Base-by-base conservation (phyloP, 495 filamentous ascomycete species). In the Xylaria venustula region DNA sequence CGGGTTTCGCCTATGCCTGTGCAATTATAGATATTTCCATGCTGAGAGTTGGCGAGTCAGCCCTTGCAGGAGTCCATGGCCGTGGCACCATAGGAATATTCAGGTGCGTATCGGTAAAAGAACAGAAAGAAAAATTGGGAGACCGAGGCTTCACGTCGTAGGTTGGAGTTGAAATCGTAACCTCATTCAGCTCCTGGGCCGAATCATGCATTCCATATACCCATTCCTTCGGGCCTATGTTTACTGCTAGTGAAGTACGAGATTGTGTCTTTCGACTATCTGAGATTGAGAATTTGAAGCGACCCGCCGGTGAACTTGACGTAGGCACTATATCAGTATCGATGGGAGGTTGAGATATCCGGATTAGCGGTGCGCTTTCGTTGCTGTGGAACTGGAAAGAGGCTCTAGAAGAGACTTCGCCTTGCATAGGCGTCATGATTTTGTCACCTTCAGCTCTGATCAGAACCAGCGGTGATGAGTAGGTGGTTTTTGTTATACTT, bases 21-120 rank as follows among this genome's bases (percentile, higher is more conserved):
- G 51, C 41, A 23, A 20, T 42, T n/a, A 17, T 6, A 12, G 23
- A 14, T 9, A 41, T 28, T 7, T 28, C 36, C 23, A 42, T 42
- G 36, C 7, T 42, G 14, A 54, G 36, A 9, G 51, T 54, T 8
- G 51, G 51, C 34, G 51, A 54, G 36, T 54, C 51, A 7, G 51
- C 51, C 23, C 50, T 28, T 36, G 50, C 50, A 53, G 34, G 9
- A 14, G 32, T 19, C 50, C 20, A 14, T 40, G 34, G 8, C 26
- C 34, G 50, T 41, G n/a, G 15, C 19, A 25, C 36, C 5, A 34
- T 53, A 25, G 50, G 30, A 0, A 17, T 28, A 3, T 15, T 28
- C 7, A 42, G 22, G 22, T 11, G 36, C 7, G 51, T 26, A 28
- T 54, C n/a, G 9, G 36, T 12, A n/a, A 17, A 19, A 17, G 7